Evolutionary conservation across 116 monocot genomes (phyloP).

Genomic region (Trichopus zeylanicus): DNA sequence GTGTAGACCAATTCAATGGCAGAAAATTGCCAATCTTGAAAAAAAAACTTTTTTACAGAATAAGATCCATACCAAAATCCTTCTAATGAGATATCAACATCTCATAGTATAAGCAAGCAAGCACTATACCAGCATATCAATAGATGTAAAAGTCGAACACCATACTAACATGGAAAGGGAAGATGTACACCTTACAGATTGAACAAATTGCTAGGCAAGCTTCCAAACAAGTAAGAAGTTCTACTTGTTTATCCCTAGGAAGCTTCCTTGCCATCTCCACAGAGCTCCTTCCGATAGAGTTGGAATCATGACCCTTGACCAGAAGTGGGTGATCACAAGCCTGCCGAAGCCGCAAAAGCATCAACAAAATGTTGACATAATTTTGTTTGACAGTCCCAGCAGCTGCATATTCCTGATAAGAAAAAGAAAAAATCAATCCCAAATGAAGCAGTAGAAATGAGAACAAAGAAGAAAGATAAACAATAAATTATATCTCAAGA

Average conservation of each 20-base stretch:
- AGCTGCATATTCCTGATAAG: conserved; percentile 64
- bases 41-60: too few relatives aligned
- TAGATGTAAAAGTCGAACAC: not conserved
- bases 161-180: not conserved
- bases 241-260: conserved; percentile 33
- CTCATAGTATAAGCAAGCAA: not conserved
- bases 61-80: too few relatives aligned
- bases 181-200: conserved; percentile 58
- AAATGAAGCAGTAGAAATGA: too few relatives aligned
- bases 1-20: too few relatives aligned
- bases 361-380: conserved; percentile 83
- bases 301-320: conserved; percentile 58
- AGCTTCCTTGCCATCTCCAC: conserved; percentile 56
- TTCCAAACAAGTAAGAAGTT: conserved; percentile 54
- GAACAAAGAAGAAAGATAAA: too few relatives aligned
- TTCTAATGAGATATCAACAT: too few relatives aligned
- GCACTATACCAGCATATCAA: not conserved
- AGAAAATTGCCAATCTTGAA: too few relatives aligned
- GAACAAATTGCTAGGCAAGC: conserved; percentile 59
- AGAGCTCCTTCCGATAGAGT: conserved; percentile 30
- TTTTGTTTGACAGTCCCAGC: conserved; percentile 87
- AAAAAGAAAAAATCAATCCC: conserved; percentile 2
- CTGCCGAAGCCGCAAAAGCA: conserved; percentile 80
- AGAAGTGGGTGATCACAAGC: conserved; percentile 88
- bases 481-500: too few relatives aligned